Base-by-base conservation (phyloP, 1,284 basidiomycete genomes). In the Pyrrhoderma noxium region DNA sequence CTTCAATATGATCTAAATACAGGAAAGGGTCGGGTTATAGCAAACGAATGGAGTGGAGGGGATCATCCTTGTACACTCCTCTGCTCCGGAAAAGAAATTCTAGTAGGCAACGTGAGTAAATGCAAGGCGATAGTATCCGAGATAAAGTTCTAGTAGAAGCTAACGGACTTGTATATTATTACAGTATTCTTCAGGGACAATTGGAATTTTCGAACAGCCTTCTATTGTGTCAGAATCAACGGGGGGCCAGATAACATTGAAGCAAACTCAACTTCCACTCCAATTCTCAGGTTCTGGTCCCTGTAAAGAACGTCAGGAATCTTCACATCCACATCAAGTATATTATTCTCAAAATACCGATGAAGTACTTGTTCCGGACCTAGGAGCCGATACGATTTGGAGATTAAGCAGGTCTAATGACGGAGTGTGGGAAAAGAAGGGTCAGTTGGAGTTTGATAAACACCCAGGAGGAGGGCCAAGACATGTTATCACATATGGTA, bases 251-350 rank as follows among this genome's bases (percentile, higher is more conserved):
- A 39, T 14, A 13, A 37, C 21, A 21, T 46, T 16, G n/a, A 23
- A 35, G 18, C 46, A 49, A 18, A 9, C 47, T 16, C 57, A 59
- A 41, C 47, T 54, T 11, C 40, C 53, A 45, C 11, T 78, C 58
- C 67, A 71, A 27, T 67, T 82, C 45, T 63, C 60, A 16, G 79
- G 77, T 4, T 67, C 70, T 0, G 84, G 85, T 1, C 81, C 82
- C 2, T 72, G 83, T 61, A 60, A 60, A 23, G 71, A 71, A n/a
- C 73, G 86, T 31, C 86, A 89, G 59, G 70, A 75, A 51, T 64
- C 64, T 2, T 71, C 86, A 2, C 86, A 89, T 61, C 80, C 82
- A 0, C 86, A 89, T 63, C 81, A 89, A 59, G 74, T 79, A 76
- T 42, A 67, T 71, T 14, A 37, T 67, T 34, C 65, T 7, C 9